These are phyloP conservation scores for Populus trichocarpa DNA, from an alignment of 441 rosid genomes.

Conservation along the genomic window DNA sequence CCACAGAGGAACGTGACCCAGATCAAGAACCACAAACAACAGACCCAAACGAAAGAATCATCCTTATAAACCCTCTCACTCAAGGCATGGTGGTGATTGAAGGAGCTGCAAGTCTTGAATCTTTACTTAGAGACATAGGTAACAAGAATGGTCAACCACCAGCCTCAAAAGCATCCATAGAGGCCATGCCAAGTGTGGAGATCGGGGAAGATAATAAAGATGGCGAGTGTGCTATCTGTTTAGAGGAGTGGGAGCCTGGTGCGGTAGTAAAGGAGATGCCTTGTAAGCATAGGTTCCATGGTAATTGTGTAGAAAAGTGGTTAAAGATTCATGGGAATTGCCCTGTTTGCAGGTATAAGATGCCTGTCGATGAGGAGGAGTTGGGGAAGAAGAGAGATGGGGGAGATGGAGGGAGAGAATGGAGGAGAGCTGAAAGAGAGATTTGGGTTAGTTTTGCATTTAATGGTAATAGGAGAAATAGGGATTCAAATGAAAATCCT, in stretches of 20 bases:
- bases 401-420: constrained; percentile 1
- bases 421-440: constrained; percentile 27
- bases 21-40: constrained; percentile 24
- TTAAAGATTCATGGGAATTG: constrained; percentile 69
- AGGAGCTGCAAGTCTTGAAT: constrained; percentile 35
- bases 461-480: constrained; percentile 30
- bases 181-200: constrained; percentile 51
- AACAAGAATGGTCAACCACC: constrained; percentile 51
- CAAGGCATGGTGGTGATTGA: no score
- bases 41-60: constrained; percentile 28
- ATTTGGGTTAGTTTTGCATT: constrained; percentile 41
- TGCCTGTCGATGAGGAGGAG: constrained; percentile 68
- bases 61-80: constrained; percentile 55
- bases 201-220: constrained; percentile 27
- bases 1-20: constrained; percentile 16
- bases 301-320: constrained; percentile 76
- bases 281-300: constrained; percentile 76
- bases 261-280: constrained; percentile 77
- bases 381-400: constrained; percentile 31
- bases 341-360: constrained; percentile 76
- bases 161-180: constrained; percentile 65
- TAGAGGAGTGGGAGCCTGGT: constrained; percentile 60
- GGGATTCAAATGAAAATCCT: constrained; percentile 29
- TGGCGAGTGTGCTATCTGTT: constrained; percentile 62
- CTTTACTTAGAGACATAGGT: constrained; percentile 34